Percentiles rank a stretch among this genome's conserved stretches.
Conservation (phyloP, 75 land plant genomes). For the Pseudotsuga menziesii region DNA sequence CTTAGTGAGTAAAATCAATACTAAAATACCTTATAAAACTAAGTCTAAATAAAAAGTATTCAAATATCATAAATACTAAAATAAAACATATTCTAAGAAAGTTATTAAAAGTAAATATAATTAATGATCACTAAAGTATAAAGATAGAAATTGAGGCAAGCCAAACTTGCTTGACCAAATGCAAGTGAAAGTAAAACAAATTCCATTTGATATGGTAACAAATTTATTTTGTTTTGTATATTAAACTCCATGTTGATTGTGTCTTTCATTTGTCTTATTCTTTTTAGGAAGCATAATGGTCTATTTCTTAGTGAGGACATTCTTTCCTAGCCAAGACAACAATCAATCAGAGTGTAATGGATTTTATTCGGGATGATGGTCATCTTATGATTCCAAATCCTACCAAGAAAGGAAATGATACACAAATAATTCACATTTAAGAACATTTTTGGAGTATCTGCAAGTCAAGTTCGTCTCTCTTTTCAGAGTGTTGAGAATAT, state of each 20-base stretch:
- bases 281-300: slow-evolving; percentile 86
- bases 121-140: no score
- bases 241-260: not conserved
- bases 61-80: no score
- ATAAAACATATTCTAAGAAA: no score
- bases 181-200: slow-evolving; percentile 16
- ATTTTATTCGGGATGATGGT: slow-evolving; percentile 70
- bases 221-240: not conserved
- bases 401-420: slow-evolving; percentile 67
- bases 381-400: slow-evolving; percentile 62
- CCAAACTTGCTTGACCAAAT: slow-evolving; percentile 22
- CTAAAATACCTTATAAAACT: no score
- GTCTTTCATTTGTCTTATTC: not conserved
- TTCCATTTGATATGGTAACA: not conserved
- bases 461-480: slow-evolving; percentile 66
- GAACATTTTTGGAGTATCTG: slow-evolving; percentile 77
- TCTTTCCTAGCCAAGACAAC: slow-evolving; percentile 53
- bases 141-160: slow-evolving; percentile 20
- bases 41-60: no score
- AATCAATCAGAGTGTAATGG: slow-evolving; percentile 42
- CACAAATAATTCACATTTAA: slow-evolving; percentile 70
- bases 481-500: not conserved
- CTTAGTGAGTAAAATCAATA: no score
- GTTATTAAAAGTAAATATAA: no score
- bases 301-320: slow-evolving; percentile 94